Base-by-base conservation (phyloP, 1,284 basidiomycete genomes). In the Boletus semigastroideus region DNA sequence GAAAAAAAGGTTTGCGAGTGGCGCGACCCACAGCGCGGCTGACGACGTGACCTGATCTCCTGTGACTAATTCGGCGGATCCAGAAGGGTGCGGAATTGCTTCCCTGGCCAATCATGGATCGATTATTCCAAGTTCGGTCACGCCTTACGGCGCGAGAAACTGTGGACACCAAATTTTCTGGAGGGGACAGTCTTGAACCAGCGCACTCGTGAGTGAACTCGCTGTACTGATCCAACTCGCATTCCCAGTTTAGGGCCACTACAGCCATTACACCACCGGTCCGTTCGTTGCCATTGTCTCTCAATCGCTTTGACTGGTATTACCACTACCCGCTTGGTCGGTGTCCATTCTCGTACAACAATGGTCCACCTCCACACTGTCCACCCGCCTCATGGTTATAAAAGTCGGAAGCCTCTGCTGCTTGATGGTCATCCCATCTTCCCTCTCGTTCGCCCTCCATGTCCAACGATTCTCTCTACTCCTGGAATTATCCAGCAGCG, bases 141-240 rank as follows among this genome's bases (percentile, higher is more conserved):
- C 65, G 31, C 72, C 79, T 84, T 90, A 73, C 82, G 77, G 68
- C 55, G 70, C 74, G 80, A 77, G 73, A 76, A 69, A 74, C 76
- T 79, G 78, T 80, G 83, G 80, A 78, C 70, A 86, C 87, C 86
- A 90, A 90, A 84, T 90, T 90, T 87, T 90, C 87, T 82, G 86
- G 86, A 90, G 88, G 87, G 86, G 84, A 82, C 82, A 78, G 85
- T 78, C 84, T 90, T 85, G 87, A 89, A 89, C 84, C 83, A 87
- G 87, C 87, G 88, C 88, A 82, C 87, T 78, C 69, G 74, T 74
- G 77, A 70, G 70, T 70, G 67, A 58, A 58, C 42, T 79, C 86
- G 82, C 80, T 88, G 84, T 73, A 58, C 72, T 60, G 64, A 77
- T 82, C 84, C 80, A 72, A 71, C 79, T 81, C 82, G 75, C 86